A percentile compares a stretch with the other conserved stretches of the same genome.
Evolutionary conservation across 306 rosid species (phyloP).

Genomic region (Prunus dulcis): DNA sequence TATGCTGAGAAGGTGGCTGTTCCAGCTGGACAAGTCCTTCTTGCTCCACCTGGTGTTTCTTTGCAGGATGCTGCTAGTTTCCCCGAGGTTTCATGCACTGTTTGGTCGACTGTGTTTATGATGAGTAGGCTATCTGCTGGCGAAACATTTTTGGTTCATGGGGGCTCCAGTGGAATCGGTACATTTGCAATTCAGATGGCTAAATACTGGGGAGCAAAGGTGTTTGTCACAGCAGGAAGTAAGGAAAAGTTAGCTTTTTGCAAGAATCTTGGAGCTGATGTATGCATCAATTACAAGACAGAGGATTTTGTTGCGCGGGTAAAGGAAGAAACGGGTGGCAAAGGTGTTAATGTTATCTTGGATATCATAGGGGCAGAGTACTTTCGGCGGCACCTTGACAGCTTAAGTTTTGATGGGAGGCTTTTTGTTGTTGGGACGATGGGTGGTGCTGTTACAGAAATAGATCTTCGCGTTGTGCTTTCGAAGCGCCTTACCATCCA

Average conservation of each 20-base stretch:
- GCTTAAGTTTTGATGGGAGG: constrained; percentile 82
- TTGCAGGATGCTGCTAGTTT: constrained; percentile 70
- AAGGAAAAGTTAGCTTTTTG: constrained; percentile 76
- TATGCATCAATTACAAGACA: constrained; percentile 81
- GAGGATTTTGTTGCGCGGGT: constrained; percentile 79
- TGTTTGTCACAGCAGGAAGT: constrained; percentile 82
- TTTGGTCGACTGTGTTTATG: constrained; percentile 91
- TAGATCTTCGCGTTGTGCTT: constrained; percentile 50
- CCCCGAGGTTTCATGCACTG: constrained; percentile 88
- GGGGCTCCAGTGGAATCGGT: constrained; percentile 96
- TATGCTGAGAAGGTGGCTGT: constrained; percentile 55
- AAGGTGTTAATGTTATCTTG: constrained; percentile 92
- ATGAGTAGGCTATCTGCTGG: constrained; percentile 60
- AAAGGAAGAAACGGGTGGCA: constrained; percentile 84
- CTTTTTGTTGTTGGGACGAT: constrained; percentile 68
- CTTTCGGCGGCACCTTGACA: constrained; percentile 58
- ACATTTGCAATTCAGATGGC: constrained; percentile 33
- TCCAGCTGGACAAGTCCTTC: constrained; percentile 79
- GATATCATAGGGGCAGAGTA: constrained; percentile 82
- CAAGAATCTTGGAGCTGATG: constrained; percentile 80
- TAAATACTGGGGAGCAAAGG: constrained; percentile 53
- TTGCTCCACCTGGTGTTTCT: constrained; percentile 60
- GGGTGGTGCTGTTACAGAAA: constrained; percentile 57
- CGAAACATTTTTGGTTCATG: constrained; percentile 61
- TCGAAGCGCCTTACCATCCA: constrained; percentile 88